phyloP scores from a whole-genome alignment of 306 rosid genomes.

The Ammopiptanthus mongolicus region DNA sequence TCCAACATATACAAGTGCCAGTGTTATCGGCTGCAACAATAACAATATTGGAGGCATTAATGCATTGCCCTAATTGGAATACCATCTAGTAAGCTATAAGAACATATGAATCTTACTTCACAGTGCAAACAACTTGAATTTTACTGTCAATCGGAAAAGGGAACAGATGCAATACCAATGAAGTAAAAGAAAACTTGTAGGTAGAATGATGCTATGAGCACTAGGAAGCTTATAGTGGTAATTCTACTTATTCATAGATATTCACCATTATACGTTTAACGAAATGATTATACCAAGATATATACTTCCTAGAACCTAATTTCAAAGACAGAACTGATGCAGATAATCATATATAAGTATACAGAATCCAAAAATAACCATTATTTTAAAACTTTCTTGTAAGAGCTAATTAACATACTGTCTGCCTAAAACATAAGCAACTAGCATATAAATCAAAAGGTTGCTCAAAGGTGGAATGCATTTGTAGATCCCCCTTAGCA shows the following conservation, averaged over 20 bases:
- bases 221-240: background rate
- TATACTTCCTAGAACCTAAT: background rate
- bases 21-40: constrained; percentile 78
- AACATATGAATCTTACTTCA: background rate
- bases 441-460: background rate
- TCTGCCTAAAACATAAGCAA: background rate
- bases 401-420: background rate
- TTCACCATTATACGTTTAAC: background rate
- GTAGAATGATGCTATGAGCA: background rate
- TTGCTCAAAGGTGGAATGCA: background rate
- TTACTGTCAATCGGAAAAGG: background rate
- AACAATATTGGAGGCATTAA: constrained; percentile 13
- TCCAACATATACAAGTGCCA: constrained; percentile 83
- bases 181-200: background rate
- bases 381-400: background rate
- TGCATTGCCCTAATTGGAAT: background rate
- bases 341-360: background rate
- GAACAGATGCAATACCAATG: background rate
- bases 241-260: constrained; percentile 1
- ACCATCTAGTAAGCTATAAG: background rate
- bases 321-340: background rate
- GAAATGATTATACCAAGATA: background rate
- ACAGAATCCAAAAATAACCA: background rate
- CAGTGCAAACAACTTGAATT: background rate
- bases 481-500: background rate